phyloP scores from a whole-genome alignment of 2,329 filamentous ascomycete species.

The Fusarium nodosum region DNA sequence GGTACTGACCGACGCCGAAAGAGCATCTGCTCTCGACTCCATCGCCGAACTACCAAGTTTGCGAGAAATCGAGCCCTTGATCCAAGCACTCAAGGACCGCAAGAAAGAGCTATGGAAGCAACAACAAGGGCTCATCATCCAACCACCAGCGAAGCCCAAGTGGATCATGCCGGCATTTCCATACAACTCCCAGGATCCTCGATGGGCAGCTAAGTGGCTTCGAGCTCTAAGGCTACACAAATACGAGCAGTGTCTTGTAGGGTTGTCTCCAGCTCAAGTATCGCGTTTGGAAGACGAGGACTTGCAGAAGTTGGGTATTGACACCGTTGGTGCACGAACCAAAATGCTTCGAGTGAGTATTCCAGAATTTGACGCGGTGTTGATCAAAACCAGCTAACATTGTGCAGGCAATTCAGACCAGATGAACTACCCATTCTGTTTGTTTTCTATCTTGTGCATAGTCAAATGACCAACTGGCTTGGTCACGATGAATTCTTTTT shows the following conservation, averaged over 20 bases:
- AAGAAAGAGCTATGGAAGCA: slow-evolving; percentile 46
- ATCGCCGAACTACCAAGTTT: slow-evolving; percentile 47
- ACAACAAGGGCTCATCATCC: slow-evolving; percentile 46
- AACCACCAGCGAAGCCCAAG: slow-evolving; percentile 43
- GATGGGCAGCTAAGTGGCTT: slow-evolving; percentile 48
- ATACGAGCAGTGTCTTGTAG: slow-evolving; percentile 44
- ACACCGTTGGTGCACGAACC: slow-evolving; percentile 47
- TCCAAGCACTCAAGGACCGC: slow-evolving; percentile 47
- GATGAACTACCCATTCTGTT: slow-evolving; percentile 22
- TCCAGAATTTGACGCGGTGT: not conserved
- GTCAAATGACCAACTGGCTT: slow-evolving; percentile 23
- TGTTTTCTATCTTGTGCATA: not conserved
- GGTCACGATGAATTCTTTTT: slow-evolving; percentile 12
- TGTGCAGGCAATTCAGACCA: slow-evolving; percentile 41
- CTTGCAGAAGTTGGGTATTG: slow-evolving; percentile 45
- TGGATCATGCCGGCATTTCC: slow-evolving; percentile 48
- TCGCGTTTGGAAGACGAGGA: slow-evolving; percentile 37
- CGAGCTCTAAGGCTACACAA: slow-evolving; percentile 48
- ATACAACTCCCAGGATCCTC: slow-evolving; percentile 42
- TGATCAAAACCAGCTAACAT: slow-evolving; percentile 21
- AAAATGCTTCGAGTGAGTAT: slow-evolving; percentile 47
- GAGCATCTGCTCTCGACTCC: slow-evolving; percentile 41
- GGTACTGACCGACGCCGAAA: slow-evolving; percentile 44
- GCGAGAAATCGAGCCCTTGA: slow-evolving; percentile 48
- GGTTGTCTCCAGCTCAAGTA: slow-evolving; percentile 45